Evolutionary conservation across 768 basidiomycete species (phyloP).

Genomic region (Mycena polygramma): DNA sequence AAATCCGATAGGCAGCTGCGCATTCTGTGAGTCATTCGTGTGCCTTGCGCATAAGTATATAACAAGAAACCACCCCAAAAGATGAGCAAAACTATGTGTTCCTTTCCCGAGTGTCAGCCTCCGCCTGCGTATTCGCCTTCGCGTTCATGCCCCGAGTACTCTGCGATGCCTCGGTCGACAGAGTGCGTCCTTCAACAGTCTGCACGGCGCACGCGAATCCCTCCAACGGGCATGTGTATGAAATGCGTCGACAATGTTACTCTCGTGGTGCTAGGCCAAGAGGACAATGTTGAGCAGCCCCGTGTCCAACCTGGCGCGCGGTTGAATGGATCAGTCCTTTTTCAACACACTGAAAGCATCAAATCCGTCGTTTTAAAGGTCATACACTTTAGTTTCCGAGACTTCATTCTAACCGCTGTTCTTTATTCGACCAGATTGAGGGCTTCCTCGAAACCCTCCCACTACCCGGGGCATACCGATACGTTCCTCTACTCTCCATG

Average conservation of each 20-base stretch:
- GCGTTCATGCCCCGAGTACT: background rate
- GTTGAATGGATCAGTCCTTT: no score
- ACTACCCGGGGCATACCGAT: background rate
- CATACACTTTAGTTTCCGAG: no score
- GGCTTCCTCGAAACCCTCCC: constrained; percentile 11
- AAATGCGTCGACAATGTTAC: background rate
- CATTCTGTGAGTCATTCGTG: background rate
- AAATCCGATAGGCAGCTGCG: no score
- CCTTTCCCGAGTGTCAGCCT: background rate
- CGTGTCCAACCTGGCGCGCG: no score
- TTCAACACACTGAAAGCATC: no score
- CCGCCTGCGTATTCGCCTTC: background rate
- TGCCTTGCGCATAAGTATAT: background rate
- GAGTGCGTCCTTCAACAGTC: constrained; percentile 13
- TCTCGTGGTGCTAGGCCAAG: constrained; percentile 7
- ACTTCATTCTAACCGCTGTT: no score
- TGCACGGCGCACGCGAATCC: background rate
- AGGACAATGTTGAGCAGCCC: constrained; percentile 7
- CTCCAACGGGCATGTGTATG: background rate
- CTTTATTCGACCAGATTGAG: background rate
- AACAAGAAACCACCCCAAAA: background rate
- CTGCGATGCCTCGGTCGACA: background rate
- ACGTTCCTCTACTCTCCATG: background rate
- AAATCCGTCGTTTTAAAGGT: no score
- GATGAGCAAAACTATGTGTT: constrained; percentile 5